Percentiles rank a stretch among this genome's conserved stretches.
These are phyloP conservation scores for Cryptosporidium xiaoi DNA, from an alignment of 169 alveolate species.

Conservation along the genomic window DNA sequence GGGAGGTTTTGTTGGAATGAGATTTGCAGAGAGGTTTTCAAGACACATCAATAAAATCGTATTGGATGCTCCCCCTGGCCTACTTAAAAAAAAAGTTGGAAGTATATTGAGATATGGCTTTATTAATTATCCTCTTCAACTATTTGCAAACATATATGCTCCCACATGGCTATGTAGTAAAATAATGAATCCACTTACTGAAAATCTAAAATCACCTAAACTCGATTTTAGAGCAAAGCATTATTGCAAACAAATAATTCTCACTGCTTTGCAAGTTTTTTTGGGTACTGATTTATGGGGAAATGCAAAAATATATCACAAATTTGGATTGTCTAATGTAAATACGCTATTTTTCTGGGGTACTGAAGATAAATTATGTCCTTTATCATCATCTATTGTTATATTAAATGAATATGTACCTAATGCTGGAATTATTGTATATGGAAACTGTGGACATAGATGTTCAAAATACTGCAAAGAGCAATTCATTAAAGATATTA, in stretches of 20 bases:
- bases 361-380: slow-evolving; percentile 44
- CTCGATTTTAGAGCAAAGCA: slow-evolving; percentile 71
- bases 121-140: slow-evolving; percentile 51
- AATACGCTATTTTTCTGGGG: slow-evolving; percentile 68
- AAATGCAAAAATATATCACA: slow-evolving; percentile 20
- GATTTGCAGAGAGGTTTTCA: slow-evolving; percentile 31
- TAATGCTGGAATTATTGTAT: slow-evolving; percentile 30
- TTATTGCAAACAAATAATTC: slow-evolving; percentile 40
- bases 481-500: slow-evolving; percentile 9
- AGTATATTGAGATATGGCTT: slow-evolving; percentile 22
- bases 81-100: slow-evolving; percentile 40
- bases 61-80: slow-evolving; percentile 71
- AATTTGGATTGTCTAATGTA: slow-evolving; percentile 17
- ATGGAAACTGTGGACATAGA: slow-evolving; percentile 66
- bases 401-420: slow-evolving; percentile 48
- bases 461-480: slow-evolving; percentile 58
- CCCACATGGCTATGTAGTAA: slow-evolving; percentile 62
- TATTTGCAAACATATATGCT: slow-evolving; percentile 42
- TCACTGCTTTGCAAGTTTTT: slow-evolving; percentile 48
- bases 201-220: slow-evolving; percentile 36
- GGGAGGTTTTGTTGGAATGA: slow-evolving; percentile 65
- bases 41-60: slow-evolving; percentile 21
- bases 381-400: slow-evolving; percentile 36
- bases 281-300: slow-evolving; percentile 60
- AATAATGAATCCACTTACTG: slow-evolving; percentile 62